These are phyloP conservation scores for Pilatotrama ljubarskyi DNA, from an alignment of 768 basidiomycete genomes.

Conservation along the genomic window DNA sequence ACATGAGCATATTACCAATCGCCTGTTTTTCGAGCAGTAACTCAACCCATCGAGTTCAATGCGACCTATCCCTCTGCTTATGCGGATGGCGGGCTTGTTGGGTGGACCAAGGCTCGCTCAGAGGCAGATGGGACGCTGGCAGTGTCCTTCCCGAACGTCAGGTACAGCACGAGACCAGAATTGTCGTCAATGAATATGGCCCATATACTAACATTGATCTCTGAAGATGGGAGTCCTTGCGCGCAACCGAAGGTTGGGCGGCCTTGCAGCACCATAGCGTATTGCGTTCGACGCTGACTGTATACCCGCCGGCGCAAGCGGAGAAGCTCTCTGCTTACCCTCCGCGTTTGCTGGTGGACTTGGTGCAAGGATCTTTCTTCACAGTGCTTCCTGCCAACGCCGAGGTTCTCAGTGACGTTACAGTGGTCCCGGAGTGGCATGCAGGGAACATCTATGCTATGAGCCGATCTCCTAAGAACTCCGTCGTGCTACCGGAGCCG, in stretches of 20 bases:
- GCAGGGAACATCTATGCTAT: constrained; percentile 85
- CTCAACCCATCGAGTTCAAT: constrained; percentile 49
- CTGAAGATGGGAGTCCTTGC: constrained; percentile 68
- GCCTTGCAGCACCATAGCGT: constrained; percentile 79
- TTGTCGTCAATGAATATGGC: background rate
- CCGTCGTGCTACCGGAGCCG: constrained; percentile 48
- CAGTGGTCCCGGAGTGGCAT: constrained; percentile 58
- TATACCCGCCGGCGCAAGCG: constrained; percentile 45
- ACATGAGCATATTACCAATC: background rate
- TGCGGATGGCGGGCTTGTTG: constrained; percentile 59
- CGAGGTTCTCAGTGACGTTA: constrained; percentile 16
- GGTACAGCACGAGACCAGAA: constrained; percentile 36
- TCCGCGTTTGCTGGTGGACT: constrained; percentile 57
- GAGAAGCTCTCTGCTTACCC: background rate
- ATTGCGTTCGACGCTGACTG: constrained; percentile 60
- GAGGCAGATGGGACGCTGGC: constrained; percentile 47
- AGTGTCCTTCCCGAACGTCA: constrained; percentile 66
- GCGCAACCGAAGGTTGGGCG: constrained; percentile 84
- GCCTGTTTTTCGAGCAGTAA: constrained; percentile 40
- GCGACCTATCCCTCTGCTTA: constrained; percentile 65
- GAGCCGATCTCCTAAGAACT: constrained; percentile 49
- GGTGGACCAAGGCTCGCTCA: constrained; percentile 52
- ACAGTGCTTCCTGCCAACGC: constrained; percentile 51
- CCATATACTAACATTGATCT: background rate
- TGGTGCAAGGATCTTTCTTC: constrained; percentile 77